These are phyloP conservation scores for Hymenoscyphus repandus DNA, from an alignment of 2,329 filamentous ascomycete genomes.

Conservation along the genomic window DNA sequence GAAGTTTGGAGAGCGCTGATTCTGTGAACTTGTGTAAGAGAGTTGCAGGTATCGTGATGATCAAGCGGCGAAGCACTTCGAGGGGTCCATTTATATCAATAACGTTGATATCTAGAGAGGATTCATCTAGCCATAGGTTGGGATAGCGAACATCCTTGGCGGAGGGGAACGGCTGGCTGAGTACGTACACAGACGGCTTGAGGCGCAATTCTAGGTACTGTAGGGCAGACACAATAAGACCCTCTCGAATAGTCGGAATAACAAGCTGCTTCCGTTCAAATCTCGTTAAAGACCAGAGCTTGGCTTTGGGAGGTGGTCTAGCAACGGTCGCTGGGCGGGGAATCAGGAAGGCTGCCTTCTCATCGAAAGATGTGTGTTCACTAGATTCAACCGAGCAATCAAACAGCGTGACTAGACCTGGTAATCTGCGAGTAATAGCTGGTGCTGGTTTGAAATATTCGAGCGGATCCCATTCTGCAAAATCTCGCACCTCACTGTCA, in stretches of 20 bases:
- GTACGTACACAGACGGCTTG: background rate
- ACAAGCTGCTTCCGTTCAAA: background rate
- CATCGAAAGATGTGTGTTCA: background rate
- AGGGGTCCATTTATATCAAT: background rate
- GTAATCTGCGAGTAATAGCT: background rate
- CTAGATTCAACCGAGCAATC: background rate
- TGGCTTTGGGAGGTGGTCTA: background rate
- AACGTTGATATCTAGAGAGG: background rate
- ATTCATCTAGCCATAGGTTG: conserved; percentile 1
- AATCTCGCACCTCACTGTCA: background rate
- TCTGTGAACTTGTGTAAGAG: background rate
- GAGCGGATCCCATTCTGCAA: background rate
- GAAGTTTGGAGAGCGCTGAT: background rate
- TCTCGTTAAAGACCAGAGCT: background rate
- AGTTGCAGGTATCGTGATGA: background rate
- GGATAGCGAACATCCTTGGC: background rate
- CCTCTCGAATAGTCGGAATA: background rate
- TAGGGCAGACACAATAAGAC: background rate
- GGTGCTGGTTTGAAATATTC: background rate
- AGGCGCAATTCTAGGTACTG: conserved; percentile 3
- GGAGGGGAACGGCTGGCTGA: background rate
- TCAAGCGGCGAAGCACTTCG: background rate
- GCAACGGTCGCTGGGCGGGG: background rate
- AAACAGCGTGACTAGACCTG: background rate
- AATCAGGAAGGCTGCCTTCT: background rate